Percentiles rank a stretch among this genome's conserved stretches.
Evolutionary conservation across 208 protist species (phyloP).

Genomic region (Acanthamoeba lugdunensis): DNA sequence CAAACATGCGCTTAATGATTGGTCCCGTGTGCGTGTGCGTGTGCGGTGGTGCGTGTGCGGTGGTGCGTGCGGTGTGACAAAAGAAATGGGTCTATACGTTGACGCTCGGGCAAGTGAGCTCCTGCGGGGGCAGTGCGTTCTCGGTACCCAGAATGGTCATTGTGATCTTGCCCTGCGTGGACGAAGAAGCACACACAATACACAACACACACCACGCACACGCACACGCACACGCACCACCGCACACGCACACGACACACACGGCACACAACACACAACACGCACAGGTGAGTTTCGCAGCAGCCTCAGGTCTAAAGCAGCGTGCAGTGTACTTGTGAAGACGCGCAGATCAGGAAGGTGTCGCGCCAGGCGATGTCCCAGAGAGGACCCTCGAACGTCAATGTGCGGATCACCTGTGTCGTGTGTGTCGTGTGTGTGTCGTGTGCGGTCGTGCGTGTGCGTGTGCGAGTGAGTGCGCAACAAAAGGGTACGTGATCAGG

Average conservation of each 20-base stretch:
- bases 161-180: neutral
- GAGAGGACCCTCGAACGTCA: neutral
- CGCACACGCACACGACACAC: neutral
- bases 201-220: neutral
- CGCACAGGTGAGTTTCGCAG: neutral
- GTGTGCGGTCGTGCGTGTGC: too few relatives aligned
- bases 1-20: too few relatives aligned
- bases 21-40: neutral
- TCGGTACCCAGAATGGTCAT: slow-evolving; percentile 27
- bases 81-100: neutral
- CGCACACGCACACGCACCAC: neutral
- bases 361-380: slow-evolving; percentile 41
- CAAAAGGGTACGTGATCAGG: neutral
- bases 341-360: slow-evolving; percentile 13
- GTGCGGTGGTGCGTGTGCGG: neutral
- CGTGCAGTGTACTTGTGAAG: neutral
- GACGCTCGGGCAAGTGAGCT: neutral
- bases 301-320: neutral
- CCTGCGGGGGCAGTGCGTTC: slow-evolving; percentile 25
- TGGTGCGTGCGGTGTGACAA: neutral
- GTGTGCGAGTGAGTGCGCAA: neutral
- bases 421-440: neutral
- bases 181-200: neutral
- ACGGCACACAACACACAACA: too few relatives aligned
- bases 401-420: neutral